These are phyloP conservation scores for Coniophora puteana DNA, from an alignment of 1,284 basidiomycete species.

Conservation along the genomic window DNA sequence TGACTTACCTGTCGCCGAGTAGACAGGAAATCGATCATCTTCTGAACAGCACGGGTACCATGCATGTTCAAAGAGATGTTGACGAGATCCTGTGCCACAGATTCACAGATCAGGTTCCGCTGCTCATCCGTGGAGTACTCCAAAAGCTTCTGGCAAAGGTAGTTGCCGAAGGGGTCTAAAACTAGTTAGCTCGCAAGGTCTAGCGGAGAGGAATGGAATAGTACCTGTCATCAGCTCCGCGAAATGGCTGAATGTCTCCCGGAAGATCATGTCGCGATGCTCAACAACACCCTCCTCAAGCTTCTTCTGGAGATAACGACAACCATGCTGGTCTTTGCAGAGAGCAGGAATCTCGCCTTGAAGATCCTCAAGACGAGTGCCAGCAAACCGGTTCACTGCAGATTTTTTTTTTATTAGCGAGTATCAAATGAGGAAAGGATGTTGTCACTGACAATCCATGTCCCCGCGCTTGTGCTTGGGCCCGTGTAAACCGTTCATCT, in stretches of 20 bases:
- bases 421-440: conserved; percentile 1
- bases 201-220: conserved; percentile 14
- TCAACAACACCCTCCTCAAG: conserved; percentile 93
- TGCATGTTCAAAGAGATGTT: conserved; percentile 99
- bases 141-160: conserved; percentile 97
- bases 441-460: conserved; percentile 81
- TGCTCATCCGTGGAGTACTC: conserved; percentile 99
- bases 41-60: conserved; percentile 98
- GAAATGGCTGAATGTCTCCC: conserved; percentile 97
- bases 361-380: conserved; percentile 93
- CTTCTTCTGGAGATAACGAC: conserved; percentile 98
- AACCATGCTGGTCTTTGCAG: conserved; percentile 99
- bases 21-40: conserved; percentile 99
- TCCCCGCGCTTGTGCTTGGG: conserved; percentile 93
- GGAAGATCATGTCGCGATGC: conserved; percentile 99
- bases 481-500: conserved; percentile 87
- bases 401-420: conserved; percentile 6
- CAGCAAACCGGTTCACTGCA: conserved; percentile 90
- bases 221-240: conserved; percentile 96
- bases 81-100: conserved; percentile 95
- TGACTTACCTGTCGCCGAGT: conserved; percentile 83
- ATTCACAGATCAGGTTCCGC: conserved; percentile 95
- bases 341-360: conserved; percentile 90
- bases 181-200: conserved; percentile 4
- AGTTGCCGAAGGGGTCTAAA: conserved; percentile 97